These are phyloP conservation scores for Withania somnifera DNA, from an alignment of 305 asterid genomes.

Conservation along the genomic window DNA sequence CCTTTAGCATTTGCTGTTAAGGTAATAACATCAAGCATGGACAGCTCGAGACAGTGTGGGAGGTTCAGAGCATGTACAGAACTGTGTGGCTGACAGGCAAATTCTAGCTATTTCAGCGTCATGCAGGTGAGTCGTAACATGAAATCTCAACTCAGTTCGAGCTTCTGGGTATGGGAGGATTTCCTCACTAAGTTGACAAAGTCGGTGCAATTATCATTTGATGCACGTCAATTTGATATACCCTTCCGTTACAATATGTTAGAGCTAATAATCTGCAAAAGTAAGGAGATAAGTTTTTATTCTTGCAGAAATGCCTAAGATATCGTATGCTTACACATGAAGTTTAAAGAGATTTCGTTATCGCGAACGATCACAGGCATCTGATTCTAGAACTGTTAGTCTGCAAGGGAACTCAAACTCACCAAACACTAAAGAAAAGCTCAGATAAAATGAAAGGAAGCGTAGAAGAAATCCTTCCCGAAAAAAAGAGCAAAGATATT, in stretches of 20 bases:
- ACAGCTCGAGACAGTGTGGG: background rate
- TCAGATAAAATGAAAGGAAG: background rate
- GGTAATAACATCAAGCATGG: background rate
- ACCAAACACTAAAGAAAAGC: background rate
- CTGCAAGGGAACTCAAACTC: background rate
- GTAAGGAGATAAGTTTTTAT: background rate
- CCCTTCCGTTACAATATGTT: background rate
- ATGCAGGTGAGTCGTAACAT: no score
- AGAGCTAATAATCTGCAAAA: background rate
- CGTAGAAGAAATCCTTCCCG: background rate
- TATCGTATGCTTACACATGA: background rate
- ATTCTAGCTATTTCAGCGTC: background rate
- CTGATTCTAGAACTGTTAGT: background rate
- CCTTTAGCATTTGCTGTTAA: background rate
- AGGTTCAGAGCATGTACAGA: background rate
- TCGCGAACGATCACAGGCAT: background rate
- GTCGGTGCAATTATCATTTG: background rate
- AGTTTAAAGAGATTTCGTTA: background rate
- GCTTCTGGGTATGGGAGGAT: background rate
- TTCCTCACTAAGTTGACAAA: background rate
- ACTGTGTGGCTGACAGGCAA: background rate
- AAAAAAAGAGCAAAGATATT: background rate
- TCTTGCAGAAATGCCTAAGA: background rate
- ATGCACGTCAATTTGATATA: background rate
- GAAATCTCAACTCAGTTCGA: background rate